These are phyloP conservation scores for Sporisorium sorghi DNA, from an alignment of 1,284 basidiomycete genomes.

Conservation along the genomic window DNA sequence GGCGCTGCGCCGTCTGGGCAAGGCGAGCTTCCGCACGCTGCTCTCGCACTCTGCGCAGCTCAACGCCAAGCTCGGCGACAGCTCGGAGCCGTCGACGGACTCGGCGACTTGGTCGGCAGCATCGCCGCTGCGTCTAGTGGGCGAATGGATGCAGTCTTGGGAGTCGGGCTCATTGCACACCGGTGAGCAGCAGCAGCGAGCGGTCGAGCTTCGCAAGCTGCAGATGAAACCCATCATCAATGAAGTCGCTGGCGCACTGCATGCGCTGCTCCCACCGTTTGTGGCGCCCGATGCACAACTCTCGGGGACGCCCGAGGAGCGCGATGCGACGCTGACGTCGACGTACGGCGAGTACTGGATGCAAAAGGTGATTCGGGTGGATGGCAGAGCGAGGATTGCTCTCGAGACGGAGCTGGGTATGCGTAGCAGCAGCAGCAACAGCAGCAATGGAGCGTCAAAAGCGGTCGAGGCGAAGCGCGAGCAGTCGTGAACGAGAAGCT, in stretches of 20 bases:
- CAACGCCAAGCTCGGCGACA: constrained; percentile 32
- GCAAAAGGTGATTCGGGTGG: constrained; percentile 26
- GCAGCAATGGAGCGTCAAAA: background rate
- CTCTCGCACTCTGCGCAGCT: constrained; percentile 42
- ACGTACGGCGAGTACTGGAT: constrained; percentile 51
- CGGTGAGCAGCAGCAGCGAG: constrained; percentile 2
- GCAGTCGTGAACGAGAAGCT: background rate
- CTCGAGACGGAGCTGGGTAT: constrained; percentile 47
- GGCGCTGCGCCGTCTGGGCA: constrained; percentile 60
- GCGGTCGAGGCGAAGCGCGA: constrained; percentile 4
- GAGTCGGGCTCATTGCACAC: constrained; percentile 33
- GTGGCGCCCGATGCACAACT: constrained; percentile 35
- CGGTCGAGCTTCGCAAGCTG: constrained; percentile 16
- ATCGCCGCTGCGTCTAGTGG: constrained; percentile 44
- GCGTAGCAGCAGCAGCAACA: constrained; percentile 5
- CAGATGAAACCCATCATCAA: constrained; percentile 39
- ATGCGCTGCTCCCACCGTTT: constrained; percentile 44
- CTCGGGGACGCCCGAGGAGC: constrained; percentile 23
- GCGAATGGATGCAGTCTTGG: constrained; percentile 54
- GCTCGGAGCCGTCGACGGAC: constrained; percentile 11
- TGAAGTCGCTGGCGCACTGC: constrained; percentile 40
- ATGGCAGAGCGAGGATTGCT: constrained; percentile 37
- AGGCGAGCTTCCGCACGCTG: constrained; percentile 58
- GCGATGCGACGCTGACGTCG: constrained; percentile 14
- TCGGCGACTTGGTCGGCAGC: constrained; percentile 5